A percentile compares a stretch with the other conserved stretches of the same genome.
Conservation (phyloP, 257 asterid genomes). For the Solanum arcanum region DNA sequence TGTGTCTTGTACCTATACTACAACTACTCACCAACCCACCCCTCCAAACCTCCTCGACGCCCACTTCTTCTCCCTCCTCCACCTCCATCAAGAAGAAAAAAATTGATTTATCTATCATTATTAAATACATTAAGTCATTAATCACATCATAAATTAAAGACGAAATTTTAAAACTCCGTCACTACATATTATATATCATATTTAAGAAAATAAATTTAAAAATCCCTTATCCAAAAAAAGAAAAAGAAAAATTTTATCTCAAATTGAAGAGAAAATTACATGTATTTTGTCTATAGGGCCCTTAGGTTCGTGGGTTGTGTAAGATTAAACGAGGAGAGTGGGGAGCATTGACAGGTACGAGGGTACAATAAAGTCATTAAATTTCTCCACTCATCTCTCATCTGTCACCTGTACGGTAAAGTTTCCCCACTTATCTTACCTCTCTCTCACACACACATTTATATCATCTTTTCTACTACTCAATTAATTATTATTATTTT, state of each 20-base stretch:
- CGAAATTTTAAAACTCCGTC: neutral
- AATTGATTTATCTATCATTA: too few species aligned
- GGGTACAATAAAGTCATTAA: slow-evolving; percentile 4
- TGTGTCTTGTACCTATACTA: neutral
- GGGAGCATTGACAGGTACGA: slow-evolving; percentile 5
- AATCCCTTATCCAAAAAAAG: too few species aligned
- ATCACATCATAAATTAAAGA: too few species aligned
- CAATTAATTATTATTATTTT: too few species aligned
- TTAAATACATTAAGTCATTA: too few species aligned
- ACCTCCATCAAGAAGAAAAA: too few species aligned
- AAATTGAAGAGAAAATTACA: too few species aligned
- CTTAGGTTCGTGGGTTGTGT: neutral
- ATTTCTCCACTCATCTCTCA: neutral
- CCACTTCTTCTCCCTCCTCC: too few species aligned
- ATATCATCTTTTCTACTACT: neutral
- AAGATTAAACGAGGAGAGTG: neutral
- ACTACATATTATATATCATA: neutral
- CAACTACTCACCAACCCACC: too few species aligned
- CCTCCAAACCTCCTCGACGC: neutral
- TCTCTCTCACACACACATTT: neutral
- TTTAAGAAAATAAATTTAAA: too few species aligned
- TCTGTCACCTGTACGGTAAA: neutral
- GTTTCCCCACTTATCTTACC: neutral
- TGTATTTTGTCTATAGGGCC: neutral
- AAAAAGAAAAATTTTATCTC: too few species aligned